Evolutionary conservation across 164 flowering plant genomes (phyloP).

Genomic region (Litsea cubeba): DNA sequence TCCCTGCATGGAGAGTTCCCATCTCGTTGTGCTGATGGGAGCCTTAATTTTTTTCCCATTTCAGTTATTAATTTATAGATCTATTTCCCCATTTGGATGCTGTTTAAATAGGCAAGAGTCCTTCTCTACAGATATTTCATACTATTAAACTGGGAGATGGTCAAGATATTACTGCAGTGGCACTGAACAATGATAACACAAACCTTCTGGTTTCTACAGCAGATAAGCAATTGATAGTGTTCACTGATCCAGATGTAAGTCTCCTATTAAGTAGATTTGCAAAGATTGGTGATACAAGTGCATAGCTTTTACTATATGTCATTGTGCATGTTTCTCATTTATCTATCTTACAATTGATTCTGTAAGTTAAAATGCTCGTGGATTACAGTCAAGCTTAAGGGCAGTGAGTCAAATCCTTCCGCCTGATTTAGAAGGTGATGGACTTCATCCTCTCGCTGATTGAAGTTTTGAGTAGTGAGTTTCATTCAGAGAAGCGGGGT

Average conservation of each 20-base stretch:
- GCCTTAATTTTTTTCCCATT: not conserved
- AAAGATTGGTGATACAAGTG: not conserved
- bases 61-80: not conserved
- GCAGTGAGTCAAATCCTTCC: slow-evolving; percentile 96
- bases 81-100: not conserved
- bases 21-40: not conserved
- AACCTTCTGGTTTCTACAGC: slow-evolving; percentile 89
- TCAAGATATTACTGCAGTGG: slow-evolving; percentile 79
- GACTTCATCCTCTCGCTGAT: slow-evolving; percentile 69
- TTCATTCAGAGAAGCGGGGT: not conserved
- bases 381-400: slow-evolving; percentile 81
- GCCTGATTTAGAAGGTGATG: slow-evolving; percentile 95
- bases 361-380: not conserved
- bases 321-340: not conserved
- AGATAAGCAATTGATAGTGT: slow-evolving; percentile 78
- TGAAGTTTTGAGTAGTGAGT: slow-evolving; percentile 21
- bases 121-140: slow-evolving; percentile 60
- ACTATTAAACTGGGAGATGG: slow-evolving; percentile 61
- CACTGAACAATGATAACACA: slow-evolving; percentile 80
- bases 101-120: not conserved
- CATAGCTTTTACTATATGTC: not conserved
- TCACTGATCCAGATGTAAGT: slow-evolving; percentile 96
- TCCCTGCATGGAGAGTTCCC: not conserved
- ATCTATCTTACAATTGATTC: not conserved
- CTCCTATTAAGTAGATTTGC: not conserved